Base-by-base conservation (phyloP, 305 asterid species). In the Fraxinus floribunda region DNA sequence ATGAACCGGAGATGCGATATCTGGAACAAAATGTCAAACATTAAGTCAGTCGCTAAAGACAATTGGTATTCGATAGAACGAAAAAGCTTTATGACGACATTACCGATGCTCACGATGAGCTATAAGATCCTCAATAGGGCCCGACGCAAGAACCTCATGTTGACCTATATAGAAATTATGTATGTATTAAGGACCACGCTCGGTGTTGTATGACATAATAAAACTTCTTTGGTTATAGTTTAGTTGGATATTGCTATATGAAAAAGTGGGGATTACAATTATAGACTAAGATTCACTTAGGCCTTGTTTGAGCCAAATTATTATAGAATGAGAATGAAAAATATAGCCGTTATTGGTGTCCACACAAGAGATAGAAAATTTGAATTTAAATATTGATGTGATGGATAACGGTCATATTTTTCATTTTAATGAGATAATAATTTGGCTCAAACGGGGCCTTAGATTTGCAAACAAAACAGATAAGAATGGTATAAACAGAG, bases 21-120 rank as follows among this genome's bases (percentile, higher is more conserved):
- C 99, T 96, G 88, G 75, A 85, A 82, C 86, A 76, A 26, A 86
- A 88, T 79, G 79, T 81, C 55, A 83, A 84, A 81, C 68, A 68
- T 60, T 73, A 81, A 82, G 52, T 46, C 15, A 75, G 75, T 78
- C 77, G 82, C 82, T 77, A 74, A 78, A 49, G 62, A 20, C 81
- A 35, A 70, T 46, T 73, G 55, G 78, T 74, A 84, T 76, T 74
- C 62, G 29, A 78, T 74, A 84, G 79, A 82, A 86, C 66, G 80
- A 22, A 81, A 73, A 46, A 83, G 71, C 75, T 74, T 16, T 75
- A 76, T 46, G 39, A 73, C 64, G 55, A 83, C 75, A 83, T 82
- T 89, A 96, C 99, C 99, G 91, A 88, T 97, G 99, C 88, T 97
- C 99, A 2, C 98, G 98, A 86, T 97, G 99, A 89, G 99, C 98